Evolutionary conservation across 1,284 basidiomycete species (phyloP), one percentile per base, ranked within the genome.

Genomic region (Vanrija sp.): DNA sequence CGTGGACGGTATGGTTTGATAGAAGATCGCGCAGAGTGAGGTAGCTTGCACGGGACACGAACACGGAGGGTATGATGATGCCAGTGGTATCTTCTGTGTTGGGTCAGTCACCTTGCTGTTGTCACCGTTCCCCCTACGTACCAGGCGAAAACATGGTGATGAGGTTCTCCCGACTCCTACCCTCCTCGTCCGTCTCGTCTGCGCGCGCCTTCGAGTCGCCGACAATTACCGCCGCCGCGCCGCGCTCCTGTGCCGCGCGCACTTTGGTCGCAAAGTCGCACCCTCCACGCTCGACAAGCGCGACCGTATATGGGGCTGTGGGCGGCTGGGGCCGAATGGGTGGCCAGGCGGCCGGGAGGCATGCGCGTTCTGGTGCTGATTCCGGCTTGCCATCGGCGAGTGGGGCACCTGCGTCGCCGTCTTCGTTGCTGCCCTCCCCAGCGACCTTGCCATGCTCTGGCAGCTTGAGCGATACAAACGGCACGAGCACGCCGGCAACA

Each of bases 221-320:
- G 1, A 96, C 89, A n/a, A 95, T 84, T 25, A 93, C 86, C 1
- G 86, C 91, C 61, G 80, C 83, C 0, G 91, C 91, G n/a, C 91
- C 91, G 12, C 90, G 78, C 43, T 82, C 79, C 72, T 93, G 89
- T 0, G 91, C 89, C 65, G 89, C 85, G 47, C 88, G 79, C 55
- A 83, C 88, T 78, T 96, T 96, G 65, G 85, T 86, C 14, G 89
- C 86, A 70, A 96, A 96, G 52, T 90, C 85, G 69, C 92, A 96
- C 46, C 83, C 79, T 0, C 91, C 91, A 46, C 92, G 80, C 72
- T 93, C 88, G 0, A 94, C 84, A 46, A 95, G 80, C 0, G 89
- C 92, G 68, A 95, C 87, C 85, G 49, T 51, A 29, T 43, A 58
- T 8, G 65, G 66, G 9, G 43, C 21, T 8, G 49, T 15, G 2